Percentiles rank a stretch among this genome's conserved stretches.
Evolutionary conservation across 495 filamentous ascomycete genomes (phyloP).

Genomic region (Geoglossum glabrum): DNA sequence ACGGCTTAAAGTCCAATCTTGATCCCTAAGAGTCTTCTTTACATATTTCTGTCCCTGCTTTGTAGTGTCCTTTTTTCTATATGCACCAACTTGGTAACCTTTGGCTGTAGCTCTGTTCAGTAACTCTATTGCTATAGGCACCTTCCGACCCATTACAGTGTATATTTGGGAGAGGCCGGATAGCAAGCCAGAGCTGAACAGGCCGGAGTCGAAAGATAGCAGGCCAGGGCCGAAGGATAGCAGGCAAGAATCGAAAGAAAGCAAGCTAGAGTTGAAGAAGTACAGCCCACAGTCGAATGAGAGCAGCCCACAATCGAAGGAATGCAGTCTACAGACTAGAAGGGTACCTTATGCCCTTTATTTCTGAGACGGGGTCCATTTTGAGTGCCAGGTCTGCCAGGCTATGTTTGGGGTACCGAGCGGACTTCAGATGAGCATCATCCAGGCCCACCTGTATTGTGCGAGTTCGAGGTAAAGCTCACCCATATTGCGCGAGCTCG

Average conservation of each 20-base stretch:
- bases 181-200: not conserved
- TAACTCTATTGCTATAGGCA: not conserved
- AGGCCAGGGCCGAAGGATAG: no score
- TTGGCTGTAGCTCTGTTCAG: not conserved
- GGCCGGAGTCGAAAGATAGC: not conserved
- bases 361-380: not conserved
- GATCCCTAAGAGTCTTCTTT: slow-evolving; percentile 4
- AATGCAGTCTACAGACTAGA: not conserved
- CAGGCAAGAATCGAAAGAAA: no score
- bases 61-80: not conserved
- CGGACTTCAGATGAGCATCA: no score
- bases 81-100: not conserved
- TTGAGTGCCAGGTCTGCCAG: not conserved
- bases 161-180: not conserved
- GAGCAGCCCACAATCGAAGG: no score
- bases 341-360: not conserved
- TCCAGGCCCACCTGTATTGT: no score
- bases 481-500: no score
- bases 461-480: no score
- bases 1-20: not conserved
- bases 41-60: not conserved
- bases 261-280: no score
- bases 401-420: not conserved
- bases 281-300: no score
- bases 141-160: not conserved